A percentile compares a stretch with the other conserved stretches of the same genome.
Evolutionary conservation across 164 flowering plant species (phyloP).

Genomic region (Dillenia turbinata): DNA sequence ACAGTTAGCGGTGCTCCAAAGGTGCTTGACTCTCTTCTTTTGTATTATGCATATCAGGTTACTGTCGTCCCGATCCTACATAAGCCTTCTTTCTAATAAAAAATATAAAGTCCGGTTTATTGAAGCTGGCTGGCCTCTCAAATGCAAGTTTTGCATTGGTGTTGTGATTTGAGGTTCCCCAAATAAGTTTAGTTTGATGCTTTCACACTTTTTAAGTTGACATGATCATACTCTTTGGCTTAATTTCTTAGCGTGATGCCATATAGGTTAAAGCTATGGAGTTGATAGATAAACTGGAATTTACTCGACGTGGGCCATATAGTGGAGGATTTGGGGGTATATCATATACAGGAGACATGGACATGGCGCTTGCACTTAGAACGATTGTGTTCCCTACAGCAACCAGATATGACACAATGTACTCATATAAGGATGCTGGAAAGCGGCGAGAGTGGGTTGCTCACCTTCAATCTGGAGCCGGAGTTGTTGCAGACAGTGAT

Average conservation of each 20-base stretch:
- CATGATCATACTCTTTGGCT: too few relatives aligned
- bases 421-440: constrained; percentile 60
- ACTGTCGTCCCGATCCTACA: too few relatives aligned
- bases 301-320: constrained; percentile 80
- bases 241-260: background rate
- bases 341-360: constrained; percentile 84
- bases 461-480: constrained; percentile 88
- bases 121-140: too few relatives aligned
- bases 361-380: constrained; percentile 81
- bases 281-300: constrained; percentile 78
- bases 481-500: constrained; percentile 83
- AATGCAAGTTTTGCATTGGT: too few relatives aligned
- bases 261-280: constrained; percentile 94
- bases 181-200: too few relatives aligned
- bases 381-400: constrained; percentile 84
- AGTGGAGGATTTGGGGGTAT: constrained; percentile 94
- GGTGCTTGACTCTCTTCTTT: constrained; percentile 27
- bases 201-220: too few relatives aligned
- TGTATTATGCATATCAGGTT: too few relatives aligned
- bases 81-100: too few relatives aligned
- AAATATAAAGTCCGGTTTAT: too few relatives aligned
- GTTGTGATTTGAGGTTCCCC: too few relatives aligned
- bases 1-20: constrained; percentile 99
- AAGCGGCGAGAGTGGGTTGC: constrained; percentile 88
- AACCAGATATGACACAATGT: constrained; percentile 67